Conservation (phyloP, 1,284 basidiomycete genomes). For the Ustilago loliicola region DNA sequence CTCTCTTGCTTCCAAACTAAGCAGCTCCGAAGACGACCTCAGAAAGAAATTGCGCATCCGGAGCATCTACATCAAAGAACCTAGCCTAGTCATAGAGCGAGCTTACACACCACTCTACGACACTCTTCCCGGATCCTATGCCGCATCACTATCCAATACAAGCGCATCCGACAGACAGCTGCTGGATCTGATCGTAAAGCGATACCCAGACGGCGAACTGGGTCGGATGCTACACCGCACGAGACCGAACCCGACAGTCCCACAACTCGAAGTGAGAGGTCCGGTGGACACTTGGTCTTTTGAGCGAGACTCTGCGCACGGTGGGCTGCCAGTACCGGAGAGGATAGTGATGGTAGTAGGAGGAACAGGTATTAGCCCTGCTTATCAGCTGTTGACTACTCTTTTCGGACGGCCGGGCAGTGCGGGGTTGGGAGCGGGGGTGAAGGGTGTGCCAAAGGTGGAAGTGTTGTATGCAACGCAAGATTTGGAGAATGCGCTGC, state of each 20-base stretch:
- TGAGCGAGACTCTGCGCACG: constrained; percentile 15
- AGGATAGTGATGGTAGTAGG: constrained; percentile 50
- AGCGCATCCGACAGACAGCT: constrained; percentile 1
- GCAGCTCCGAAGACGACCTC: background rate
- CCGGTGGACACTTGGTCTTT: constrained; percentile 55
- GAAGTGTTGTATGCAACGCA: constrained; percentile 46
- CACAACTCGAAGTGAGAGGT: constrained; percentile 49
- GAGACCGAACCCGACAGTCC: constrained; percentile 13
- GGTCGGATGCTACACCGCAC: constrained; percentile 48
- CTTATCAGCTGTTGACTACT: constrained; percentile 54
- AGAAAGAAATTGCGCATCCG: constrained; percentile 25
- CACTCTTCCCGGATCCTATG: constrained; percentile 30
- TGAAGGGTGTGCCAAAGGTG: constrained; percentile 23
- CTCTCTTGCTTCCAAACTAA: background rate
- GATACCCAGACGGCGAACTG: constrained; percentile 57
- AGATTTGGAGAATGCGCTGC: constrained; percentile 25
- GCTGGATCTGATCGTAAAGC: constrained; percentile 52
- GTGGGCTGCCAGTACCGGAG: constrained; percentile 15
- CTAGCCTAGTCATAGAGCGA: constrained; percentile 56
- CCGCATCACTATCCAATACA: background rate
- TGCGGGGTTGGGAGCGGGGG: background rate
- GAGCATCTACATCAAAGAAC: constrained; percentile 56
- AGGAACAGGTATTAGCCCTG: constrained; percentile 58
- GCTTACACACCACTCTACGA: constrained; percentile 60
- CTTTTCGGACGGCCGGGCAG: constrained; percentile 25